A percentile compares a stretch with the other conserved stretches of the same genome.
Conservation (phyloP, 2,329 filamentous ascomycete genomes). For the Aspergillus sclerotialis region DNA sequence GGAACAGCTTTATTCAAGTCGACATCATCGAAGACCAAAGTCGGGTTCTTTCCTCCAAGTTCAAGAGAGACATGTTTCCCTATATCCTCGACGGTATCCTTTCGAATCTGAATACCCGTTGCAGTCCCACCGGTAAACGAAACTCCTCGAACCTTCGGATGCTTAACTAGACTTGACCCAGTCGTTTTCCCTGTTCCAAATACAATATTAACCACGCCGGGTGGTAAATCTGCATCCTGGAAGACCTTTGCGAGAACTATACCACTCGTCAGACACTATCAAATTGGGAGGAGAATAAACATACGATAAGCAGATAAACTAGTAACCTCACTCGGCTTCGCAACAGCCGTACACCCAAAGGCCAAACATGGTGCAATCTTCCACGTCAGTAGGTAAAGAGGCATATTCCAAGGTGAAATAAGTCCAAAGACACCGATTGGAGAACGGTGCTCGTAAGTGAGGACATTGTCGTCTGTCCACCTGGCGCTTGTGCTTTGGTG, state of each 20-base stretch:
- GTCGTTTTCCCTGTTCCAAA: constrained; percentile 9
- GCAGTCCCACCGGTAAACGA: constrained; percentile 12
- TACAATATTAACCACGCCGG: constrained; percentile 11
- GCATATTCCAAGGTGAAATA: constrained; percentile 16
- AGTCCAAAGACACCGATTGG: constrained; percentile 12
- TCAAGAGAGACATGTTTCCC: constrained; percentile 14
- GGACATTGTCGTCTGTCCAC: constrained; percentile 5
- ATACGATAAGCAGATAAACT: constrained; percentile 11
- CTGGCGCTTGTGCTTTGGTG: constrained; percentile 6
- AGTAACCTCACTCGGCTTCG: constrained; percentile 13
- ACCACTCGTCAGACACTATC: not conserved
- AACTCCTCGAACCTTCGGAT: constrained; percentile 10
- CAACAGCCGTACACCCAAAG: constrained; percentile 13
- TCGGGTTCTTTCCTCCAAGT: constrained; percentile 13
- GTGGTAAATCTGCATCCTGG: constrained; percentile 8
- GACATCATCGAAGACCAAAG: constrained; percentile 12
- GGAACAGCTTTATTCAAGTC: constrained; percentile 9
- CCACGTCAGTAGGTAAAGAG: constrained; percentile 13
- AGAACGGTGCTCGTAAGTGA: constrained; percentile 15
- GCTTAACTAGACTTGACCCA: constrained; percentile 9
- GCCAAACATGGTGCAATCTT: constrained; percentile 15
- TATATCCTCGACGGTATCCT: constrained; percentile 14
- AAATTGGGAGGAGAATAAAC: not conserved
- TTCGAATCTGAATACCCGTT: constrained; percentile 11
- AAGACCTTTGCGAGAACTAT: constrained; percentile 11